Evolutionary conservation across 208 protist genomes (phyloP), one percentile per base, ranked within the genome.

Genomic region (Wallacemonas sp.): DNA sequence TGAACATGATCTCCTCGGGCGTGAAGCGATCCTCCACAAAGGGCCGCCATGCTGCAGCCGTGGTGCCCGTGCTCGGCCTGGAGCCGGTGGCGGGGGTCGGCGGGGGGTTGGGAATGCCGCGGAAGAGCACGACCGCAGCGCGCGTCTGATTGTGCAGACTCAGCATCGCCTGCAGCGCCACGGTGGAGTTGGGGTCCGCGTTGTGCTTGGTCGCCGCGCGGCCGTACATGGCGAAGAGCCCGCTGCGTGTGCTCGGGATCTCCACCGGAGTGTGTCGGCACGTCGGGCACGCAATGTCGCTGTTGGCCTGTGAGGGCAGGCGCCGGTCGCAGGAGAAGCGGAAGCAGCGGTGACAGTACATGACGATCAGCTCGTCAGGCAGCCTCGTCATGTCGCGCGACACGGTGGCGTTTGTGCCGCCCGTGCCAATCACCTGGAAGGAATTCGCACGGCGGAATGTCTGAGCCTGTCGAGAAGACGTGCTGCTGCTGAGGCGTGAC

Each of bases 11-110:
- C 55, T 48, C 26, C 24, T 68, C 55, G 11, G 44, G 16, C 32
- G 67, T 60, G 39, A 33, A 33, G n/a, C n/a, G 17, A 29, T 58
- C 52, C 26, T 58, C 52, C 5, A 58, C 32, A 17, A 58, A 58
- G 4, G 52, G 52, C 47, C 47, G 47, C 9, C 47, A 24, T 30
- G 47, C 9, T 5, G 47, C 47, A 9, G 44, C 8, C 44, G 17
- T 6, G 6, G 44, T 5, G 2, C 26, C 3, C 5, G 47, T 19
- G 5, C 16, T n/a, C 16, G 5, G 14, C 5, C 21, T 24, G 26
- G 5, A 8, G 47, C 23, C 6, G 6, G 47, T 55, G 19, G 26
- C 4, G 47, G 47, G 17, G 6, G 24, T 24, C 47, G 47, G 19
- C 47, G 47, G 19, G 9, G 47, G 47, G 21, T 39, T 32, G 0